Evolutionary conservation across 345 rosid species (phyloP).

Genomic region (Citrus inodora): DNA sequence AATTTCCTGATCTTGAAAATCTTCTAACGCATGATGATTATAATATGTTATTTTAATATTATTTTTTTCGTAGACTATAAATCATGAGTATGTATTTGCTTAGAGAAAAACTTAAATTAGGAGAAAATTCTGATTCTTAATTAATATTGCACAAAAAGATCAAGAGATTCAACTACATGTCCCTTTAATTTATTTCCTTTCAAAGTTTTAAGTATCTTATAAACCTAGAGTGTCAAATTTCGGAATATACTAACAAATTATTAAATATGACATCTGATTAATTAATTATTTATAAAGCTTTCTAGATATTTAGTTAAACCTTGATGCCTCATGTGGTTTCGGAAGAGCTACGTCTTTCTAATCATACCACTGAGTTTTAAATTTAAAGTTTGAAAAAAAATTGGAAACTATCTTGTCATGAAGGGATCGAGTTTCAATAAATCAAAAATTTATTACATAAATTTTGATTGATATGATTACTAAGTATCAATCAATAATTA

Average conservation of each 20-base stretch:
- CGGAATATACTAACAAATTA: neutral
- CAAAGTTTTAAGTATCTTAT: too few relatives aligned
- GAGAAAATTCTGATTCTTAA: neutral
- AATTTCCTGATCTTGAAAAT: neutral
- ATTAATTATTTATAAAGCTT: neutral
- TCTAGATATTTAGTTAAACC: neutral
- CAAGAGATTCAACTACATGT: neutral
- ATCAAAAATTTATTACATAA: neutral
- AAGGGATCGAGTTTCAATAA: neutral
- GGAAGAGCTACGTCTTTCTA: neutral
- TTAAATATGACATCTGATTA: neutral
- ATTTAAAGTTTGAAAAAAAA: neutral
- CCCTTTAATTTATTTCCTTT: neutral
- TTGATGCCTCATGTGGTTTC: neutral
- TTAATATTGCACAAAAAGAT: too few relatives aligned
- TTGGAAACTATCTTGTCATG: neutral
- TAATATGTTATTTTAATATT: too few relatives aligned
- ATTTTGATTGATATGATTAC: neutral
- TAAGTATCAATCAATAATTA: neutral
- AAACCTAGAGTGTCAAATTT: neutral
- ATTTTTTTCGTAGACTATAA: too few relatives aligned
- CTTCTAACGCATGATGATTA: neutral
- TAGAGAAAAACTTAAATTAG: too few relatives aligned
- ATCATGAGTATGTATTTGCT: too few relatives aligned
- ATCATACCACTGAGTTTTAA: neutral